Base-by-base conservation (phyloP, 1,284 basidiomycete species). In the Cystobasidium pallidum region DNA sequence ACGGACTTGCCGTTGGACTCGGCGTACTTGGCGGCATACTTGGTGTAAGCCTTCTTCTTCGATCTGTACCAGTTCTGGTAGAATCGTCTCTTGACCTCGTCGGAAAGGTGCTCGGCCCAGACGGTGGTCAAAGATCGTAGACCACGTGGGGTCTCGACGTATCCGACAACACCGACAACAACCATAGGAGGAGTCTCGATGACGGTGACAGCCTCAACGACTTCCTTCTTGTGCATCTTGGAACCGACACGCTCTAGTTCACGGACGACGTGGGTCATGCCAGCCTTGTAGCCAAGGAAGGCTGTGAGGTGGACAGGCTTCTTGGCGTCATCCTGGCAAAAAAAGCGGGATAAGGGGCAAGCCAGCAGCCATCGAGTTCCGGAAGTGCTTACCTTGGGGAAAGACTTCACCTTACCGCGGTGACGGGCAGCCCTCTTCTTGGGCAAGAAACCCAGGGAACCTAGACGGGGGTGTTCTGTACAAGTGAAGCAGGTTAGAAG, bases 21-120 rank as follows among this genome's bases (percentile, higher is more conserved):
- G 72, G 94, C 91, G 84, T 96, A 91, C 87, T 97, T 98, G 90
- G 97, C 97, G 83, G 95, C 95, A 85, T 98, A 95, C 80, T 84
- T 84, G 80, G 95, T 98, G 88, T 98, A 98, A 59, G 95, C 95
- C 89, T 99, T 99, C 89, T 98, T 99, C 91, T 99, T 99, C 75
- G 92, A 95, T 80, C 92, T 90, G 88, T 99, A 99, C 96, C 96
- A 99, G 89, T 98, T 99, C 88, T 79, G 78, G 76, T 75, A 77
- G 49, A 70, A 64, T 80, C 96, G 89, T 82, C 96, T 92, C 86
- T 96, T 98, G 82, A 99, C 84, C 83, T 98, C 95, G 80, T 87
- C 86, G 66, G 84, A 85, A 68, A 87, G 83, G 83, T 87, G 86
- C 82, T 86, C 84, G 76, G 86, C 86, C 86, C 86, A 87, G 78